Percentiles rank a stretch among this genome's conserved stretches.
Evolutionary conservation across 2,329 filamentous ascomycete genomes (phyloP).

Genomic region (Penicillium sp.): DNA sequence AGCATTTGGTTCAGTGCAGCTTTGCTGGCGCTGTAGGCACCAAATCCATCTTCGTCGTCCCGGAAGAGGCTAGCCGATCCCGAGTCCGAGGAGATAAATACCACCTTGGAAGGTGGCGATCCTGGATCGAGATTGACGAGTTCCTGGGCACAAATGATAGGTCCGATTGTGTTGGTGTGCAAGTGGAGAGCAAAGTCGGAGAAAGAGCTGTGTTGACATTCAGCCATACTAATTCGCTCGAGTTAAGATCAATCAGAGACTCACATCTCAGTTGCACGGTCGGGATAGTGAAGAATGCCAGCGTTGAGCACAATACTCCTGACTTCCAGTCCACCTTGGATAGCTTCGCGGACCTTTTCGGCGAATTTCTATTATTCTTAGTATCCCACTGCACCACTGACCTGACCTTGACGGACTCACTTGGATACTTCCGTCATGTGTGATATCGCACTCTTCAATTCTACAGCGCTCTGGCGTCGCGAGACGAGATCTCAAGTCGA

Average conservation of each 20-base stretch:
- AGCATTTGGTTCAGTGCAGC: conserved; percentile 60
- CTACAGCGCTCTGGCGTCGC: conserved; percentile 33
- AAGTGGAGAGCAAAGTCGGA: conserved; percentile 57
- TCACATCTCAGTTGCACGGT: conserved; percentile 57
- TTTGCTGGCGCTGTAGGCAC: conserved; percentile 60
- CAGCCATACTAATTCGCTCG: not conserved
- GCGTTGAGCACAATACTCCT: conserved; percentile 61
- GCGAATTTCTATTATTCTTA: conserved; percentile 2
- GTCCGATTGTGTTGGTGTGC: conserved; percentile 61
- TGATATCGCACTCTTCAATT: conserved; percentile 57
- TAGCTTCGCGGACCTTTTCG: conserved; percentile 23
- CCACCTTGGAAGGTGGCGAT: conserved; percentile 52
- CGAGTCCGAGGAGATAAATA: conserved; percentile 61
- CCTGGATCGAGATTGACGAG: conserved; percentile 48
- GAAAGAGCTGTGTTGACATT: conserved; percentile 48
- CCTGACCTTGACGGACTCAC: conserved; percentile 35
- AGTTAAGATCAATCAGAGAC: conserved; percentile 19
- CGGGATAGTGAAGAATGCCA: conserved; percentile 58
- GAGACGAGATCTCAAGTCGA: conserved; percentile 26
- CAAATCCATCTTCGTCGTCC: conserved; percentile 61
- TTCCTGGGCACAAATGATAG: conserved; percentile 58
- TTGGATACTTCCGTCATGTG: conserved; percentile 54
- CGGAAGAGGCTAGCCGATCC: conserved; percentile 55
- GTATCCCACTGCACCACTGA: not conserved
- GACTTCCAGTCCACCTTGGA: conserved; percentile 45